Conservation (phyloP, 345 rosid genomes). For the Triadica sebifera region DNA sequence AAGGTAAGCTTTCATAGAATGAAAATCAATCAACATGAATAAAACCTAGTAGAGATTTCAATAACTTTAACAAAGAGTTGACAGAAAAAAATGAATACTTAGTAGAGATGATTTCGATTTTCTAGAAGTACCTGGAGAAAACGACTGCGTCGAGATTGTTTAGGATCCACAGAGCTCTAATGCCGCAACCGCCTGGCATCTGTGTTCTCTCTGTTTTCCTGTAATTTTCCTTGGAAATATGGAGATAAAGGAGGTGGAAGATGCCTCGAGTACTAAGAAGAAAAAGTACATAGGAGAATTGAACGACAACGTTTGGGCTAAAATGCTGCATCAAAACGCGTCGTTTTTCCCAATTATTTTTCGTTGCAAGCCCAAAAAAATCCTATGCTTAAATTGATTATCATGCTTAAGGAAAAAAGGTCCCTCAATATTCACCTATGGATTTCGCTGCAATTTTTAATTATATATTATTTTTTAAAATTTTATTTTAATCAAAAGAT, state of each 20-base stretch:
- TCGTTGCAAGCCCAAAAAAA: no score
- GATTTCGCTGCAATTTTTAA: no score
- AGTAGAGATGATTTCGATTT: neutral
- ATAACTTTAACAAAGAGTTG: neutral
- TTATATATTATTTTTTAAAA: no score
- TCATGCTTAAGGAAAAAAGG: no score
- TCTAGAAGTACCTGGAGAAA: constrained; percentile 62
- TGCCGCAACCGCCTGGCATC: constrained; percentile 69
- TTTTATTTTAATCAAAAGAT: no score
- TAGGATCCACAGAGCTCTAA: constrained; percentile 90
- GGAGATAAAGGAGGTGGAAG: neutral
- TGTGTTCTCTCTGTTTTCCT: neutral
- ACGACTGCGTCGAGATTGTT: constrained; percentile 67
- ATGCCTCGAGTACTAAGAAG: neutral
- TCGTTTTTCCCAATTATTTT: neutral
- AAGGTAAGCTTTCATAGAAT: neutral
- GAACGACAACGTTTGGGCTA: neutral
- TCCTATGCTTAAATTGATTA: no score
- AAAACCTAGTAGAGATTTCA: neutral
- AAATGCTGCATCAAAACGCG: neutral
- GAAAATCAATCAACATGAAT: neutral
- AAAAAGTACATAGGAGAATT: neutral
- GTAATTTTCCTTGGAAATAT: neutral
- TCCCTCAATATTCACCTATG: no score
- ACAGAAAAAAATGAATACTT: neutral